phyloP scores from a whole-genome alignment of 2,329 filamentous ascomycete species.

The Neofusicoccum cordaticola region DNA sequence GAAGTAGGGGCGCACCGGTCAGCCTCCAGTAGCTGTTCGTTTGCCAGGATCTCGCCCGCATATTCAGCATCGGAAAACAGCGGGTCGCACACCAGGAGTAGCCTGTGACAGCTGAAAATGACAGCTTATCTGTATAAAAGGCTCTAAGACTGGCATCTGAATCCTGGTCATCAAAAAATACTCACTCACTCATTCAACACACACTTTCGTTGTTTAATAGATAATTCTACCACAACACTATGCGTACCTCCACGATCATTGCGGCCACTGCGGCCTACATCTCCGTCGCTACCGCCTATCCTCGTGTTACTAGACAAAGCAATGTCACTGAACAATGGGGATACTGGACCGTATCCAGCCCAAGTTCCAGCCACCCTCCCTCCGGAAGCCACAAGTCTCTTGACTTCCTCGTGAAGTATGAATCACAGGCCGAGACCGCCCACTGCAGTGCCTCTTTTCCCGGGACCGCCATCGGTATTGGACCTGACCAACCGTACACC shows the following conservation, averaged over 20 bases:
- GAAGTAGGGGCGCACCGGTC: neutral
- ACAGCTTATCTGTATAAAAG: neutral
- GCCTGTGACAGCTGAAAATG: neutral
- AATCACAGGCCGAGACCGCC: neutral
- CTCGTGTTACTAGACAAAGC: neutral
- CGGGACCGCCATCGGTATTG: neutral
- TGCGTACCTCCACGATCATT: neutral
- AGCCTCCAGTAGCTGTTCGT: neutral
- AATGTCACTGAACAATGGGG: neutral
- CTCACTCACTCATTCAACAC: neutral
- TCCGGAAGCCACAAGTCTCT: neutral
- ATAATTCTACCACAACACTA: neutral
- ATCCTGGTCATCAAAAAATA: neutral
- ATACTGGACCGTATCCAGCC: neutral
- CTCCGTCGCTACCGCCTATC: neutral
- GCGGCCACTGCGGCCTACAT: neutral
- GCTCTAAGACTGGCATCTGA: no score
- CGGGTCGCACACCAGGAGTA: neutral
- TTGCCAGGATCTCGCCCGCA: neutral
- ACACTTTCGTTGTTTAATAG: neutral
- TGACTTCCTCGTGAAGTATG: neutral
- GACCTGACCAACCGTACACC: neutral
- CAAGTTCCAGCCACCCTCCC: neutral
- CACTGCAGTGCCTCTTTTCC: slow-evolving; percentile 1
- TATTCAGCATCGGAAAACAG: neutral